Evolutionary conservation across 2,329 filamentous ascomycete species (phyloP).

Genomic region (Aplosporella prunicola): DNA sequence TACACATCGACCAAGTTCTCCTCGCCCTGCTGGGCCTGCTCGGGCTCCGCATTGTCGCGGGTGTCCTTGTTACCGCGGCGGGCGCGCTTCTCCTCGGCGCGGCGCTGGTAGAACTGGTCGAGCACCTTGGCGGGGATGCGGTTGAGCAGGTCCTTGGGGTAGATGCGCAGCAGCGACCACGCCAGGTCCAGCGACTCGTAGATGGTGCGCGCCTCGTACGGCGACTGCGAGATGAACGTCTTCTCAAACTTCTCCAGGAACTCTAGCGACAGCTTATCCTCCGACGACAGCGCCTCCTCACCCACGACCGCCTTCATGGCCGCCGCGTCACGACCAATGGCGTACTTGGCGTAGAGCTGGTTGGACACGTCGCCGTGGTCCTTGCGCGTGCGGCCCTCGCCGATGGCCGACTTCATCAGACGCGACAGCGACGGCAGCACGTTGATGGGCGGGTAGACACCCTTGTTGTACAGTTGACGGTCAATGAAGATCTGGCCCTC

Average conservation of each 20-base stretch:
- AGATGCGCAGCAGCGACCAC: conserved; percentile 93
- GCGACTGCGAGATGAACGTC: conserved; percentile 82
- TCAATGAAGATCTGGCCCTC: conserved; percentile 98
- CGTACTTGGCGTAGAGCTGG: conserved; percentile 98
- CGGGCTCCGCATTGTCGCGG: conserved; percentile 28
- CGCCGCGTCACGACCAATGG: conserved; percentile 94
- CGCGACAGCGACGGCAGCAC: conserved; percentile 94
- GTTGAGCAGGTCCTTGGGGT: conserved; percentile 96
- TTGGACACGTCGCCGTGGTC: conserved; percentile 98
- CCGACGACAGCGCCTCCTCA: conserved; percentile 88
- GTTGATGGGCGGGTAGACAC: conserved; percentile 98
- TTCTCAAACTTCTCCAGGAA: conserved; percentile 98
- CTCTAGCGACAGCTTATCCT: conserved; percentile 96
- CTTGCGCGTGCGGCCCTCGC: conserved; percentile 90
- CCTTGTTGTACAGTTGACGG: conserved; percentile 87
- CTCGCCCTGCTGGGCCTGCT: background rate
- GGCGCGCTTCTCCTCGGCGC: conserved; percentile 22
- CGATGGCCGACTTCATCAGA: conserved; percentile 99
- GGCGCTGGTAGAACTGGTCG: conserved; percentile 42
- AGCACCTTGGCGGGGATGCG: conserved; percentile 52
- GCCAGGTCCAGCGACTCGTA: conserved; percentile 91
- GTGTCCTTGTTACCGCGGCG: conserved; percentile 36
- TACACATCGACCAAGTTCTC: conserved; percentile 9
- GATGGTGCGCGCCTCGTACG: conserved; percentile 87
- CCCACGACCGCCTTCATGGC: conserved; percentile 99